A percentile compares a stretch with the other conserved stretches of the same genome.
Evolutionary conservation across 345 rosid species (phyloP).

Genomic region (Euclidium syriacum): DNA sequence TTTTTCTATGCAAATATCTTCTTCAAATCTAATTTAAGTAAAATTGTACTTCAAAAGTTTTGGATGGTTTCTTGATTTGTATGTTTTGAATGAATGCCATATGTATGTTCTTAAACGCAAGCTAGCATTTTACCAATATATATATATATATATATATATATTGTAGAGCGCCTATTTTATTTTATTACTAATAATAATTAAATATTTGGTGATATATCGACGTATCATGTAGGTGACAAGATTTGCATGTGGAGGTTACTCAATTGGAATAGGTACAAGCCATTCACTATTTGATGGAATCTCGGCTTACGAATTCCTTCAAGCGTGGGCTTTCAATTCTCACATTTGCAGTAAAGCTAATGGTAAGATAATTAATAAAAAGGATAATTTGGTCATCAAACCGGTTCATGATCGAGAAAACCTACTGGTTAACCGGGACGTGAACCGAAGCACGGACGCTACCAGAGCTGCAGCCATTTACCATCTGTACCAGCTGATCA

Average conservation of each 20-base stretch:
- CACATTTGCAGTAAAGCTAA: conserved; percentile 20
- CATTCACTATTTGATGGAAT: conserved; percentile 67
- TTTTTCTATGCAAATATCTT: background rate
- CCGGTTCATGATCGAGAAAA: conserved; percentile 55
- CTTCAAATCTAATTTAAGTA: background rate
- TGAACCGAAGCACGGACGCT: conserved; percentile 1
- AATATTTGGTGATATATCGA: background rate
- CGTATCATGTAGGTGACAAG: conserved; percentile 44
- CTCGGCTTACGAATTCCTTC: conserved; percentile 46
- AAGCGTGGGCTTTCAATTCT: conserved; percentile 50
- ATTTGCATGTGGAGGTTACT: conserved; percentile 68
- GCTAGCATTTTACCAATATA: no score
- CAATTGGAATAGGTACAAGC: conserved; percentile 58
- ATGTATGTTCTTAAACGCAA: background rate
- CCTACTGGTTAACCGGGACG: conserved; percentile 21
- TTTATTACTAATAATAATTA: background rate
- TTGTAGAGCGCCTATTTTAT: background rate
- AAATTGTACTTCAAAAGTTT: background rate
- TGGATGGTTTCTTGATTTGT: background rate
- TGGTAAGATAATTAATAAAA: background rate
- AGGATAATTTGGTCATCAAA: conserved; percentile 11
- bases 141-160: background rate
- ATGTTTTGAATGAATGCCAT: background rate
- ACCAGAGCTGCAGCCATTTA: conserved; percentile 49
- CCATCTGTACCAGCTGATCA: conserved; percentile 59